A percentile compares a stretch with the other conserved stretches of the same genome.
Conservation (phyloP, 805 yeast species). For the Saturnispora zaruensis region DNA sequence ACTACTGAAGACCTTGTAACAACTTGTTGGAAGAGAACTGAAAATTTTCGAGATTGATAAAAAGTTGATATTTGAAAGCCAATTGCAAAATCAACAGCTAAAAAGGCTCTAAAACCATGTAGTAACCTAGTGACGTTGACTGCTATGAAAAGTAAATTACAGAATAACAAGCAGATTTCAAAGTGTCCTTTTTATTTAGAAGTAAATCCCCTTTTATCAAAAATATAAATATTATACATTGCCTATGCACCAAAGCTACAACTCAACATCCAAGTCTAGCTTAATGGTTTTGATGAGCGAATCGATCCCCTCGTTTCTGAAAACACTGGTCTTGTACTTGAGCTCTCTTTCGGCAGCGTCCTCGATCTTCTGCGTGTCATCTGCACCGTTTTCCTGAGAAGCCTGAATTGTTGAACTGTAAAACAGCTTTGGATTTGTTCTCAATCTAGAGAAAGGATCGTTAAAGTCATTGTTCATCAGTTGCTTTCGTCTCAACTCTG, state of each 20-base stretch:
- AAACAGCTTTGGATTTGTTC: slow-evolving; percentile 79
- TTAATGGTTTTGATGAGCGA: slow-evolving; percentile 24
- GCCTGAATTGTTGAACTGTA: slow-evolving; percentile 50
- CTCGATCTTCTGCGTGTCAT: slow-evolving; percentile 30
- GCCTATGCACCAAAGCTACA: not conserved
- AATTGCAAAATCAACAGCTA: too few relatives aligned
- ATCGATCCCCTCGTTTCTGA: slow-evolving; percentile 27
- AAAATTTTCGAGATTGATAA: not conserved
- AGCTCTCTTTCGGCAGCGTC: slow-evolving; percentile 34
- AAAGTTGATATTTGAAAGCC: not conserved
- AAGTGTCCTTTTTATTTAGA: not conserved
- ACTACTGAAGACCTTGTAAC: not conserved
- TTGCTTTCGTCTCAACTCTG: slow-evolving; percentile 42
- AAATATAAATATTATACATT: not conserved
- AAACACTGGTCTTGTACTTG: slow-evolving; percentile 24
- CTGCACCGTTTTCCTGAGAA: slow-evolving; percentile 43
- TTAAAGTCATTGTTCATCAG: slow-evolving; percentile 33
- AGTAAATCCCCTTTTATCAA: not conserved
- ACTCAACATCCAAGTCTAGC: slow-evolving; percentile 23
- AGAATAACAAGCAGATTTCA: not conserved
- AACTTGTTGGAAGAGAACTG: not conserved
- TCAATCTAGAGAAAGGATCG: slow-evolving; percentile 85
- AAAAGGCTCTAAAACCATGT: too few relatives aligned
- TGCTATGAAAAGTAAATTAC: not conserved
- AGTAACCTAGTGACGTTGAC: too few relatives aligned